Base-by-base conservation (phyloP, 495 filamentous ascomycete genomes). In the Hypomontagnella monticulosa region DNA sequence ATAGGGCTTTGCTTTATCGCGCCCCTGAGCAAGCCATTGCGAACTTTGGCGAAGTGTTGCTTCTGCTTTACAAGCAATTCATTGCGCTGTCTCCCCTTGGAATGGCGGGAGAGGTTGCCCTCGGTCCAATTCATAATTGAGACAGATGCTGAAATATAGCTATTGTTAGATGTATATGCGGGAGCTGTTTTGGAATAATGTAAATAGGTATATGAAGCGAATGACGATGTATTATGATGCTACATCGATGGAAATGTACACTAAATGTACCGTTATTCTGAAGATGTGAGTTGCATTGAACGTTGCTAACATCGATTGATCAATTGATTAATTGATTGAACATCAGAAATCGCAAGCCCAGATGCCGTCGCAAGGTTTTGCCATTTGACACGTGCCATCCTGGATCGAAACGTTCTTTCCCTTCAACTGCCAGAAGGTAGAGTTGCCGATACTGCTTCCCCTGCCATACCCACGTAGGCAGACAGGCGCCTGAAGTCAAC, bases 121-220 rank as follows among this genome's bases (percentile, higher is more conserved):
- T 79, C 79, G 15, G 76, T 80, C 78, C 78, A 81, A 61, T 81
- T 81, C 79, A 81, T 81, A 30, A 12, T 59, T 42, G 40, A 37
- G 40, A 5, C 41, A 15, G 23, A 32, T 19, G 3, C 19, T 50
- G 14, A 5, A 12, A 49, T 56, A 65, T 57, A 34, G 57, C 54
- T 47, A 61, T 32, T 50, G 18, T 56, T 34, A 38, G 52, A 46
- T 18, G 15, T 36, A 57, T 61, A 61, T 40, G 20, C 6, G 12
- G 14, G 23, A 34, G 12, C 44, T 15, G 18, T 41, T 20, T 27
- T 38, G 27, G 4, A 19, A 37, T 23, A 1, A n/a, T 55, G 44
- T 53, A 51, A 9, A 3, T 11, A 43, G 48, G 32, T 36, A 46
- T 36, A 40, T 6, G 40, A n/a, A 57, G 33, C 20, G 18, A 52